Percentiles rank a stretch among this genome's conserved stretches.
These are phyloP conservation scores for Gossypium longicalyx DNA, from an alignment of 345 rosid genomes.

Conservation along the genomic window DNA sequence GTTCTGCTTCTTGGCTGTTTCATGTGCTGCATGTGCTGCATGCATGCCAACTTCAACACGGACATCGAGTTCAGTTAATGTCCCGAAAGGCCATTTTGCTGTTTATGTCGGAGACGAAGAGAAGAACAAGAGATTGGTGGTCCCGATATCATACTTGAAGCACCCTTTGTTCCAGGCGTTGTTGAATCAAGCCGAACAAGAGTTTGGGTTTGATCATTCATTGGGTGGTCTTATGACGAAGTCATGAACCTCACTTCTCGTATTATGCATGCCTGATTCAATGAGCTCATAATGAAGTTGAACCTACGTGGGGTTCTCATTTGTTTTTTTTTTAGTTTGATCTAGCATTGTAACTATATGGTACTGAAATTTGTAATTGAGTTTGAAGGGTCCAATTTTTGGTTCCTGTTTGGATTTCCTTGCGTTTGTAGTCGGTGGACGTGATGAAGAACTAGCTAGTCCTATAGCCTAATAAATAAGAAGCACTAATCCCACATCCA, in stretches of 20 bases:
- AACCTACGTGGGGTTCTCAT: not conserved
- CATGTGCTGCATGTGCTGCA: too few relatives aligned
- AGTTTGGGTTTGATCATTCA: conserved; percentile 44
- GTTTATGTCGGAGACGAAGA: conserved; percentile 51
- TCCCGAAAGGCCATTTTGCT: conserved; percentile 44
- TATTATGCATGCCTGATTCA: not conserved
- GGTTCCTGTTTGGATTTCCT: not conserved
- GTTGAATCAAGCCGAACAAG: conserved; percentile 47
- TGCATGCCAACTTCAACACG: too few relatives aligned
- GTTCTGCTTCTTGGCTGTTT: too few relatives aligned
- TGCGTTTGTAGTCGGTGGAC: not conserved
- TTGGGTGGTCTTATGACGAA: conserved; percentile 45
- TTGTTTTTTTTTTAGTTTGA: not conserved
- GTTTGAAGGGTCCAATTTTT: not conserved
- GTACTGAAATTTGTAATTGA: not conserved
- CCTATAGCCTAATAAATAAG: too few relatives aligned
- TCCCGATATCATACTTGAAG: conserved; percentile 40
- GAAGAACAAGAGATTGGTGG: conserved; percentile 37
- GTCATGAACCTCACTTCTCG: conserved; percentile 29
- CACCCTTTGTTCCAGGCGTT: conserved; percentile 44
- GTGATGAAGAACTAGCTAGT: too few relatives aligned
- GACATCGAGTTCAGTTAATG: not conserved
- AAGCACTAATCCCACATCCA: too few relatives aligned
- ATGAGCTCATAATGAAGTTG: not conserved
- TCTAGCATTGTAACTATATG: not conserved